Conservation (phyloP, 306 rosid genomes). For the Senna tora region DNA sequence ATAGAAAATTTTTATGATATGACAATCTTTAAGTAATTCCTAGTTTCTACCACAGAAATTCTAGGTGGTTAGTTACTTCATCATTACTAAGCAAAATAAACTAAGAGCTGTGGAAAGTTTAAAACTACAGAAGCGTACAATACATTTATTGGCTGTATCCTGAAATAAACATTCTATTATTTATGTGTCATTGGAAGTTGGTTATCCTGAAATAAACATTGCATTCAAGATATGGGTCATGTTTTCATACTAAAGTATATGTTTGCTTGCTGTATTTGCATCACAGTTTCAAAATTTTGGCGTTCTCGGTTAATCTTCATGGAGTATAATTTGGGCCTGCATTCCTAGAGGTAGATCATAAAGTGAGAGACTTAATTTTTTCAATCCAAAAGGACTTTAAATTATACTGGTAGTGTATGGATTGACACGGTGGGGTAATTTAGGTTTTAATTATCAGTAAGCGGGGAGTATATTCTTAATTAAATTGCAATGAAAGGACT, state of each 20-base stretch:
- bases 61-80: neutral
- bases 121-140: neutral
- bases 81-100: neutral
- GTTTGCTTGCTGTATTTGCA: neutral
- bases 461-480: neutral
- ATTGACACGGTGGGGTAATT: neutral
- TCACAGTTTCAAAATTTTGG: neutral
- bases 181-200: neutral
- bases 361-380: neutral
- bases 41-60: neutral
- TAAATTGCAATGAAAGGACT: too few relatives aligned
- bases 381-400: neutral
- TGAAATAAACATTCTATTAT: neutral
- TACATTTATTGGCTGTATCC: neutral
- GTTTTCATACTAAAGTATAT: neutral
- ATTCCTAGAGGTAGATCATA: neutral
- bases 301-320: neutral
- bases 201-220: neutral
- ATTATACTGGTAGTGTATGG: neutral
- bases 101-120: neutral
- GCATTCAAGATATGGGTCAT: neutral
- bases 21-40: constrained; percentile 1
- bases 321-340: neutral
- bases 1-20: neutral
- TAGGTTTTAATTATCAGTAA: neutral